A percentile compares a stretch with the other conserved stretches of the same genome.
Conservation (phyloP, 2,329 filamentous ascomycete genomes). For the Trichoderma sp. region DNA sequence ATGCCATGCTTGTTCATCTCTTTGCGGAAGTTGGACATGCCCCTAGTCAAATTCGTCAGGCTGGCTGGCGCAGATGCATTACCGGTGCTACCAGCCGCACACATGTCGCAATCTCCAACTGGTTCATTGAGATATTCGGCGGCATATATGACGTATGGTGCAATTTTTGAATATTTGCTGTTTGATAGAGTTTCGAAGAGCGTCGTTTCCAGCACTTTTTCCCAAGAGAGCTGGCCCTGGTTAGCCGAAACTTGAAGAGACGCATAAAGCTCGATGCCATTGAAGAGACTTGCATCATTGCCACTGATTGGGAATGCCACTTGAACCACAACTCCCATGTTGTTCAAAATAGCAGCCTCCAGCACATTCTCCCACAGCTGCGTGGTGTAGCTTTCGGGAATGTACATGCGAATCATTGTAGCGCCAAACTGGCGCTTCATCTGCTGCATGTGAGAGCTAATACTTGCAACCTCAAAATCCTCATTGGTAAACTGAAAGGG, state of each 20-base stretch:
- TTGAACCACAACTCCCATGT: conserved; percentile 26
- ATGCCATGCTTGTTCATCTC: conserved; percentile 19
- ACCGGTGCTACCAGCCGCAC: conserved; percentile 21
- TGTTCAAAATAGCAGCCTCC: conserved; percentile 25
- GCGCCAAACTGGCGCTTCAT: conserved; percentile 27
- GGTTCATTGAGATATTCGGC: conserved; percentile 26
- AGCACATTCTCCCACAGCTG: conserved; percentile 24
- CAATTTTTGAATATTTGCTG: conserved; percentile 19
- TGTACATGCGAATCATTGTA: conserved; percentile 26
- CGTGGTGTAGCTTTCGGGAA: conserved; percentile 22
- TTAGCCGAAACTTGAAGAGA: not conserved
- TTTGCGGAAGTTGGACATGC: conserved; percentile 20
- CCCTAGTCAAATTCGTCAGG: not conserved
- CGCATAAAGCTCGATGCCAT: not conserved
- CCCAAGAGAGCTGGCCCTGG: conserved; percentile 12
- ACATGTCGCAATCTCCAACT: conserved; percentile 23
- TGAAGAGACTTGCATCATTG: conserved; percentile 21
- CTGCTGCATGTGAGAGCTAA: conserved; percentile 15
- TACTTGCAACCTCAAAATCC: conserved; percentile 21
- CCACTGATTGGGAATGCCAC: conserved; percentile 22
- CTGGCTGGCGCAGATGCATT: conserved; percentile 4
- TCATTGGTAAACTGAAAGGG: conserved; percentile 23
- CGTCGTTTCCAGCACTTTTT: not conserved
- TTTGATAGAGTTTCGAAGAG: conserved; percentile 1
- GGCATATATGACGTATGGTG: conserved; percentile 25